Evolutionary conservation across 805 yeast species (phyloP), one percentile per base, ranked within the genome.

Genomic region (Pichia exigua): DNA sequence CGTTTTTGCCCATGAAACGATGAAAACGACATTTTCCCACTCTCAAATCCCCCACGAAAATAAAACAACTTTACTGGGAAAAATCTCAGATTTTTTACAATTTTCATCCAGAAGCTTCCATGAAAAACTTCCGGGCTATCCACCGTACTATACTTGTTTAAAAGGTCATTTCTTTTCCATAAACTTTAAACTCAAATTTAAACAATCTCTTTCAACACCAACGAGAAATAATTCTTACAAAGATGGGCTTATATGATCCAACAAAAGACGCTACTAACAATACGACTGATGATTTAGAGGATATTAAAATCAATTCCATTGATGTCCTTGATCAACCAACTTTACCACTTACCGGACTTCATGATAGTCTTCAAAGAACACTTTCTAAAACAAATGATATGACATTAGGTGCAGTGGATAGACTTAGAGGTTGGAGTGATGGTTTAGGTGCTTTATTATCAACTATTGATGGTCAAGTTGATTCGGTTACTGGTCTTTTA

Each of bases 361-460:
- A 41, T 18, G 47, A 45, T 18, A 39, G 47, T 4, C 18, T 55
- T 13, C 51, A 46, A 17, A 45, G 49, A 11, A 30, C 51, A 8
- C 28, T 57, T 17, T 53, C 59, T 21, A 49, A 47, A 35, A 53
- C 59, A 12, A 55, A 53, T 39, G 60, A 57, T 41, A 20, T 58
- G 28, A 54, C 61, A 1, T 24, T 56, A 6, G 17, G 27, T 10
- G 49, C 57, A 1, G 12, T 57, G 11, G 50, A 47, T 18, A 46
- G 45, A 11, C 24, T 56, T 7, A 44, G 49, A 32, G 51, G 51
- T 17, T 27, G 45, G 18, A 44, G 52, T 20, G 42, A 47, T n/a
- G 49, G 51, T 15, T 41, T 50, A 24, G 45, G 43, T 10, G 38
- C 42, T 10, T 22, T 50, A 5, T 22, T 50, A 15, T 43, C 44